Evolutionary conservation across 345 rosid species (phyloP), one percentile per base, ranked within the genome.

Genomic region (Erodium maritimum): DNA sequence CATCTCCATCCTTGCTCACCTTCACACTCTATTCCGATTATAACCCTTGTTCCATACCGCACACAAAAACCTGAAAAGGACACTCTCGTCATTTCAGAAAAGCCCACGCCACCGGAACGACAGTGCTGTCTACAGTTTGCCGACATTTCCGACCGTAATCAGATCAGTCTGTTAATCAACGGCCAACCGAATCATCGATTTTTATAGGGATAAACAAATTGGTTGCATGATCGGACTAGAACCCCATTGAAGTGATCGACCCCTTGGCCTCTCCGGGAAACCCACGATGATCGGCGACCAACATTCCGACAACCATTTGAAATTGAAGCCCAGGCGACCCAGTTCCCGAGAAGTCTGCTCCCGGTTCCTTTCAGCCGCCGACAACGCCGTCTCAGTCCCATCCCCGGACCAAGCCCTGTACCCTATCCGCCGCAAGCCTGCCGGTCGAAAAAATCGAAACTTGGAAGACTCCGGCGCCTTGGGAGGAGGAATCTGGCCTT

Each of bases 261-360:
- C 46, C 46, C 10, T 11, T 37, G 8, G 14, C 13, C 1, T 37
- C 1, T 12, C 14, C 46, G 10, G 13, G 1, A 1, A 37, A 5
- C 10, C 46, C 46, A 11, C 46, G 11, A 12, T 12, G 46, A 37
- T 11, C 46, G 14, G 46, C 46, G 46, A 11, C 46, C 8, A 37
- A 6, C 4, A 6, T 12, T 37, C 46, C 46, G 78, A 79, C 24
- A 82, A 69, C 34, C 58, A 67, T 46, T 25, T 65, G 54, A 83
- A 77, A 50, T 25, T 65, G 54, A 83, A 77, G 65, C 69, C 76
- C 20, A 65, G 75, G 66, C 77, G 72, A 56, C 64, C 70, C 19
- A 85, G 72, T 66, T 73, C 85, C 34, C 77, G 89, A 0, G 82
- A 75, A 67, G 84, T 85, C 16, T 65, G 83, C 64, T 90, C 97